phyloP scores from a whole-genome alignment of 1,139 yeast genomes.

The Yamadazyma mexicana region DNA sequence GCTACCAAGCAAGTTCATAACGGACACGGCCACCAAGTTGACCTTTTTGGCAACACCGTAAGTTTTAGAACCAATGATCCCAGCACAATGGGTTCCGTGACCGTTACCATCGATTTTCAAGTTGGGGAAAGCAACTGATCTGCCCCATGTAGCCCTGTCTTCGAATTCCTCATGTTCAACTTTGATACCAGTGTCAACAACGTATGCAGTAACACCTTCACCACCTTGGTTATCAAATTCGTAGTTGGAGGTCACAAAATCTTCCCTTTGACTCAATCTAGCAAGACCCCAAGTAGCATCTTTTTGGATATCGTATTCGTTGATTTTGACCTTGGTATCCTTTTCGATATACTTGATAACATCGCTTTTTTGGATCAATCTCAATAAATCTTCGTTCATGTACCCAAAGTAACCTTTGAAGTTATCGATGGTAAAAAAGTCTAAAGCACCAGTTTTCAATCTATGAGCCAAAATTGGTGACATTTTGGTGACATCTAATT shows the following conservation, averaged over 20 bases:
- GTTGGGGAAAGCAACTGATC: slow-evolving; percentile 83
- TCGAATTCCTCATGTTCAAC: slow-evolving; percentile 78
- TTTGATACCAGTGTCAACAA: slow-evolving; percentile 91
- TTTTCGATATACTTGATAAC: slow-evolving; percentile 74
- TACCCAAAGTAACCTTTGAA: slow-evolving; percentile 72
- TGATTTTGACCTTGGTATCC: slow-evolving; percentile 73
- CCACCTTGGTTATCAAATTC: slow-evolving; percentile 84
- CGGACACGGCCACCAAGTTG: slow-evolving; percentile 74
- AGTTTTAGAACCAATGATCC: slow-evolving; percentile 71
- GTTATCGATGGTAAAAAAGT: slow-evolving; percentile 53
- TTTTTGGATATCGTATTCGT: slow-evolving; percentile 63
- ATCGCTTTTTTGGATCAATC: slow-evolving; percentile 70
- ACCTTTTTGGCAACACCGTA: slow-evolving; percentile 83
- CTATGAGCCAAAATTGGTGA: slow-evolving; percentile 15
- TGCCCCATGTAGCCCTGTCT: slow-evolving; percentile 94
- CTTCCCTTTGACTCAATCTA: slow-evolving; percentile 86
- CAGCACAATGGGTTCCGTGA: slow-evolving; percentile 91
- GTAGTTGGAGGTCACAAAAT: slow-evolving; percentile 75
- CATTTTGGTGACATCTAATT: slow-evolving; percentile 20
- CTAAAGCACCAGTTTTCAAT: slow-evolving; percentile 10
- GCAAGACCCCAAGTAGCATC: slow-evolving; percentile 74
- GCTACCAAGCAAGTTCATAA: slow-evolving; percentile 72
- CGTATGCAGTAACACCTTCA: slow-evolving; percentile 87
- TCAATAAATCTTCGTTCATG: slow-evolving; percentile 71
- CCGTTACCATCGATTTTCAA: slow-evolving; percentile 89